Evolutionary conservation across 768 basidiomycete genomes (phyloP).

Genomic region (Rhizopogon sp.): DNA sequence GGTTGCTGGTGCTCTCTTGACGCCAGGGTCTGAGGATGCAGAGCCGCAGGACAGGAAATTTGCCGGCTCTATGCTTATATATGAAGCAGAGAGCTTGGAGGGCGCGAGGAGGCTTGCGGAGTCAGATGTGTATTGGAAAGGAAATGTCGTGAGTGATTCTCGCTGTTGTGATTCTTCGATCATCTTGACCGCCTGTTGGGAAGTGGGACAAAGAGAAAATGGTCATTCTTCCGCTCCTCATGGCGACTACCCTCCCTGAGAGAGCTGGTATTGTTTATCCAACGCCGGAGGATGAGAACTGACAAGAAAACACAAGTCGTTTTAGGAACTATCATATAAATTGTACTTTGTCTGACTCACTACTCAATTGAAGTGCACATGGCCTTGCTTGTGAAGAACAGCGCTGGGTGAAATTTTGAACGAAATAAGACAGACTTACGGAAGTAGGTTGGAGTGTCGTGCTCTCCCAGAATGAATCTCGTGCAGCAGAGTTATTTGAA

Average conservation of each 20-base stretch:
- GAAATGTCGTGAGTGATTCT: constrained; percentile 34
- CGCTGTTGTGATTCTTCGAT: not conserved
- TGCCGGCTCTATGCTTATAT: constrained; percentile 54
- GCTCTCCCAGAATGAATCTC: no score
- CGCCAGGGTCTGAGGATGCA: constrained; percentile 49
- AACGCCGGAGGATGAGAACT: constrained; percentile 14
- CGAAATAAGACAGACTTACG: no score
- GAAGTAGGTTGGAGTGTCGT: no score
- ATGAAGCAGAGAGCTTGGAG: constrained; percentile 49
- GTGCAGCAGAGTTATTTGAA: no score
- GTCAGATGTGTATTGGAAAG: constrained; percentile 38
- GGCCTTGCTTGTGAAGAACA: no score
- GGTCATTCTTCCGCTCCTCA: constrained; percentile 40
- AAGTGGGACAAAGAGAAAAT: constrained; percentile 59
- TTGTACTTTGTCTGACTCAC: no score
- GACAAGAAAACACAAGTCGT: no score
- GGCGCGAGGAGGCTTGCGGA: constrained; percentile 35
- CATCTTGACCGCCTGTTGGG: not conserved
- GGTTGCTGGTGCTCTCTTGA: constrained; percentile 52
- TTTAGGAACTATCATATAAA: no score
- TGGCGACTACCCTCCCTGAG: constrained; percentile 31
- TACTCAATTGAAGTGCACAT: no score
- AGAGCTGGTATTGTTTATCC: constrained; percentile 17
- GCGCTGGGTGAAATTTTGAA: no score
- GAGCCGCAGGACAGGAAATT: constrained; percentile 47